A percentile compares a stretch with the other conserved stretches of the same genome.
phyloP scores from a whole-genome alignment of 352 stramenopile genomes.

The Phytophthora constricta region DNA sequence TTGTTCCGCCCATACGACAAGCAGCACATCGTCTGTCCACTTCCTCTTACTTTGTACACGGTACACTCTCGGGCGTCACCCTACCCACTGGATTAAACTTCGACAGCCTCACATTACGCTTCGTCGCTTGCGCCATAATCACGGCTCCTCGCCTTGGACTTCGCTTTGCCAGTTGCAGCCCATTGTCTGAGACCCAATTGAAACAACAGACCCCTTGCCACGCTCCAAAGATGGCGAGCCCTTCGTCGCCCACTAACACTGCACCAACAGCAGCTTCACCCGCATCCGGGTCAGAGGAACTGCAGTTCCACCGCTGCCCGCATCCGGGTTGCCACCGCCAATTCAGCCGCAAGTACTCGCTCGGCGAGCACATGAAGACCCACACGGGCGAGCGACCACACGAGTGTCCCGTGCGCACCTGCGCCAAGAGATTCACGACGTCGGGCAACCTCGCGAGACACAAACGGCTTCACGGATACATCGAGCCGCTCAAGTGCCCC shows the following conservation, averaged over 20 bases:
- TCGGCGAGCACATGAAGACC: conserved; percentile 40
- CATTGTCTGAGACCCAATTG: background rate
- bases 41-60: too few relatives aligned
- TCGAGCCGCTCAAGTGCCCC: conserved; percentile 17
- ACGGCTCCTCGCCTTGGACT: background rate
- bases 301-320: conserved; percentile 34
- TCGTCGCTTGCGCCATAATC: conserved; percentile 17
- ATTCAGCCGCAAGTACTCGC: conserved; percentile 35
- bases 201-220: background rate
- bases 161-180: conserved; percentile 31
- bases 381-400: conserved; percentile 32
- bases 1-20: background rate
- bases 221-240: conserved; percentile 17
- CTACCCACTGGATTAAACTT: too few relatives aligned
- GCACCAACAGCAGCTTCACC: background rate
- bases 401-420: conserved; percentile 31
- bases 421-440: conserved; percentile 45
- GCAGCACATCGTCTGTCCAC: background rate
- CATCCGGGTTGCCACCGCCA: conserved; percentile 31
- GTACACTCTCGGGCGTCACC: too few relatives aligned
- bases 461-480: conserved; percentile 29
- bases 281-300: conserved; percentile 7
- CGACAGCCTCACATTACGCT: background rate
- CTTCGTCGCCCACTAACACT: background rate
- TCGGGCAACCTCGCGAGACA: conserved; percentile 43